Evolutionary conservation across 257 asterid genomes (phyloP), one percentile per base, ranked within the genome.

Genomic region (Solanum appendiculatum): DNA sequence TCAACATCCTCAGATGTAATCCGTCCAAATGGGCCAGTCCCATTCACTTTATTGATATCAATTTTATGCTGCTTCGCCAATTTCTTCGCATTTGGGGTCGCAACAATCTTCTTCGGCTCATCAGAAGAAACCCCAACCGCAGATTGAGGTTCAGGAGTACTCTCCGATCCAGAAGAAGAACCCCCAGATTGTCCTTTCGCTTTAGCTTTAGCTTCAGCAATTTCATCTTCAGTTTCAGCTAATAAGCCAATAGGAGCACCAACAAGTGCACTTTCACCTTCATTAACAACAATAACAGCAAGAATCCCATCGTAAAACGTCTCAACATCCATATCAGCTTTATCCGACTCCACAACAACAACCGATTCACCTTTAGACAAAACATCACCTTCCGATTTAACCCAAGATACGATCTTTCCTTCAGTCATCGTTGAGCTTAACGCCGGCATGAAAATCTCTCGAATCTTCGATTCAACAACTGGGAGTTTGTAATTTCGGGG

Each of bases 391-490:
- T 95, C 98, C 39, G 98, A 92, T 89, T 95, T 95, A 31, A 93
- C 29, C 98, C 98, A 95, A 44, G 93, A 91, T 25, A 95, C 98
- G 90, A 94, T 96, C 86, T 94, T 96, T 9, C 98, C 98, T 88
- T 96, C 98, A 18, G 98, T 94, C 98, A 96, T 96, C 75, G 98
- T 95, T 51, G 98, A 95, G 89, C 98, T 94, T 84, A 95, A 94
- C 0, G 98, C 98, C 20, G 98, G 98, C 98, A 95, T 95, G 94
- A 94, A 95, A 70, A 95, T 94, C 91, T 95, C 98, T 2, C 98
- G 96, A 93, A 96, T 94, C 93, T 96, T 96, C 33, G 96, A 91
- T 42, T 86, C 90, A 74, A 93, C 86, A 36, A 74, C 34, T 6
- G 90, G 95, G 85, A 86, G 88, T 48, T 80, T 87, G 25, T 86